phyloP scores from a whole-genome alignment of 805 yeast species.

The Lipomyces spencermartinsiae region DNA sequence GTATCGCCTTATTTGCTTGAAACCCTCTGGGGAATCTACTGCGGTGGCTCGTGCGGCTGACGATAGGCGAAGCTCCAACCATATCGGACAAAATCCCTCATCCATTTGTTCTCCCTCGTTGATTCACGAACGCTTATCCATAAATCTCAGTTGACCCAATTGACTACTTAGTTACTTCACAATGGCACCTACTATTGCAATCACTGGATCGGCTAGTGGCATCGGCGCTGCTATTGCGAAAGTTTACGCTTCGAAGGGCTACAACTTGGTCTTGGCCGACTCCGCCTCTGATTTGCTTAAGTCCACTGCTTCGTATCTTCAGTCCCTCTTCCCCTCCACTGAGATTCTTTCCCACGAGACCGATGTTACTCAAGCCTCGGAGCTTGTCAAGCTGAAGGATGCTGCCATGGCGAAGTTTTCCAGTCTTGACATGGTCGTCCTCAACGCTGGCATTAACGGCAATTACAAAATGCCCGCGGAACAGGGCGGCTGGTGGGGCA shows the following conservation, averaged over 20 bases:
- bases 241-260: constrained; percentile 41
- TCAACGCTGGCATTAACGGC: constrained; percentile 41
- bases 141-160: neutral
- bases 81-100: neutral
- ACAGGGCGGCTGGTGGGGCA: constrained; percentile 37
- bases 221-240: constrained; percentile 43
- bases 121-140: neutral
- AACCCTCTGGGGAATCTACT: too few relatives aligned
- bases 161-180: neutral
- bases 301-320: constrained; percentile 26
- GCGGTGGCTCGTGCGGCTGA: too few relatives aligned
- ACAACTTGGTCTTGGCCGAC: constrained; percentile 42
- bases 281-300: constrained; percentile 26
- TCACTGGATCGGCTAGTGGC: constrained; percentile 41
- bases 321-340: constrained; percentile 29
- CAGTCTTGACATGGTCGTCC: constrained; percentile 39
- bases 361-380: constrained; percentile 38
- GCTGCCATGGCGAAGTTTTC: constrained; percentile 37
- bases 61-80: too few relatives aligned
- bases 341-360: constrained; percentile 31
- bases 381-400: constrained; percentile 36
- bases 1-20: too few relatives aligned
- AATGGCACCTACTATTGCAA: constrained; percentile 40
- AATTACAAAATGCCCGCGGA: constrained; percentile 31
- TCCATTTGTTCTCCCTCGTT: neutral